Evolutionary conservation across 2,329 filamentous ascomycete genomes (phyloP).

Genomic region (Leptographium wingfieldii): DNA sequence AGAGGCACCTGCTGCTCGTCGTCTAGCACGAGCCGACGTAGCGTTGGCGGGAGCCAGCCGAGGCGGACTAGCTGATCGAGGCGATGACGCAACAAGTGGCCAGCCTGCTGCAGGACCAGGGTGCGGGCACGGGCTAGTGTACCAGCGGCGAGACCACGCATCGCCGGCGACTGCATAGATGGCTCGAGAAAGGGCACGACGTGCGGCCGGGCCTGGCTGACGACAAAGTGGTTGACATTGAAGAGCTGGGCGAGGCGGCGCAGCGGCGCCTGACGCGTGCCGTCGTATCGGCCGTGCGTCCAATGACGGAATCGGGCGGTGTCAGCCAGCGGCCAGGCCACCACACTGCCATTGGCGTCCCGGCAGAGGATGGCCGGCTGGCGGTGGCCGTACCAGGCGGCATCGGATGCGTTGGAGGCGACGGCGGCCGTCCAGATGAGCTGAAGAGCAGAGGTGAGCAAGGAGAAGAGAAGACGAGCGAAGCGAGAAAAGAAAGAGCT

Average conservation of each 20-base stretch:
- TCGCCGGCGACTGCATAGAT: conserved; percentile 65
- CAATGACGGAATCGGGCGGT: conserved; percentile 54
- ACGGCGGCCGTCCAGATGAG: conserved; percentile 72
- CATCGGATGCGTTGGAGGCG: conserved; percentile 57
- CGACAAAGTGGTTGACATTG: conserved; percentile 91
- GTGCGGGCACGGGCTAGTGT: conserved; percentile 41
- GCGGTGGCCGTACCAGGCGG: conserved; percentile 52
- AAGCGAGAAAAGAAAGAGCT: no score
- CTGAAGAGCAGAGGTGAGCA: neutral
- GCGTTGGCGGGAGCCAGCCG: conserved; percentile 53
- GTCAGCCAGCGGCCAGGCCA: conserved; percentile 58
- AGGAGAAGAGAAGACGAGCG: no score
- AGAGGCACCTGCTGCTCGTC: conserved; percentile 43
- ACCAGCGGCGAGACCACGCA: conserved; percentile 27
- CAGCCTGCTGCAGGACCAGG: conserved; percentile 4
- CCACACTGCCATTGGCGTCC: conserved; percentile 47
- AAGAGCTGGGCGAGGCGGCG: conserved; percentile 68
- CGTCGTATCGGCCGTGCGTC: conserved; percentile 45
- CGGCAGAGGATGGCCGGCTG: conserved; percentile 62
- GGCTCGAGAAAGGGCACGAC: conserved; percentile 73
- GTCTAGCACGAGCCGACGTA: conserved; percentile 68
- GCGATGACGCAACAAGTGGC: conserved; percentile 50
- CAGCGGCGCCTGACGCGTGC: conserved; percentile 54
- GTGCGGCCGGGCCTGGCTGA: conserved; percentile 85
- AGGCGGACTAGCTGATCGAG: conserved; percentile 69